phyloP scores from a whole-genome alignment of 208 protist species.

The Acanthamoeba quina region DNA sequence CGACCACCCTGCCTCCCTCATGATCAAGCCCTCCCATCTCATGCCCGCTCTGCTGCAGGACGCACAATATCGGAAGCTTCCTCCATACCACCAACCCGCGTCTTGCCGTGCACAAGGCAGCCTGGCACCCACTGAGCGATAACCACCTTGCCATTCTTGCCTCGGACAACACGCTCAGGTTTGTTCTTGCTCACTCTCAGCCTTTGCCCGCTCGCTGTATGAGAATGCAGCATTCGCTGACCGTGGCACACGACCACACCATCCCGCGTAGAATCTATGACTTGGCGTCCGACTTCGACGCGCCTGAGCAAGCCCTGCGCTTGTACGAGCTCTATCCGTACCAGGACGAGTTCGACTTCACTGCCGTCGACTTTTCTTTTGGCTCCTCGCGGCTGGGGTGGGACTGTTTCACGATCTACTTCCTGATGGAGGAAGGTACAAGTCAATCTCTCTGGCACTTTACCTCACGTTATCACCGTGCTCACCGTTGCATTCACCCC shows the following conservation, averaged over 20 bases:
- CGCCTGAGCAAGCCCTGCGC: slow-evolving; percentile 48
- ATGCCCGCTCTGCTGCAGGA: neutral
- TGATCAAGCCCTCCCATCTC: neutral
- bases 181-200: neutral
- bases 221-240: neutral
- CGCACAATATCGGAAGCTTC: slow-evolving; percentile 31
- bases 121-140: slow-evolving; percentile 68
- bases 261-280: slow-evolving; percentile 14
- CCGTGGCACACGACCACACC: neutral
- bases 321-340: neutral
- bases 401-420: slow-evolving; percentile 70
- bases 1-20: no score
- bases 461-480: neutral
- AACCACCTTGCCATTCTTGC: slow-evolving; percentile 42
- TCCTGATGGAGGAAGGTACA: slow-evolving; percentile 56
- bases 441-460: neutral
- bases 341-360: neutral
- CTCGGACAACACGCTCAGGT: slow-evolving; percentile 61
- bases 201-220: no score
- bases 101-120: neutral
- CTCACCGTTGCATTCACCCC: neutral
- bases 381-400: slow-evolving; percentile 19
- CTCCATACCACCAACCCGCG: slow-evolving; percentile 27
- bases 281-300: slow-evolving; percentile 46
- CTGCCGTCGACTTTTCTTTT: slow-evolving; percentile 27